phyloP scores from a whole-genome alignment of 1,284 basidiomycete species.

The Ceratobasidium sp. region DNA sequence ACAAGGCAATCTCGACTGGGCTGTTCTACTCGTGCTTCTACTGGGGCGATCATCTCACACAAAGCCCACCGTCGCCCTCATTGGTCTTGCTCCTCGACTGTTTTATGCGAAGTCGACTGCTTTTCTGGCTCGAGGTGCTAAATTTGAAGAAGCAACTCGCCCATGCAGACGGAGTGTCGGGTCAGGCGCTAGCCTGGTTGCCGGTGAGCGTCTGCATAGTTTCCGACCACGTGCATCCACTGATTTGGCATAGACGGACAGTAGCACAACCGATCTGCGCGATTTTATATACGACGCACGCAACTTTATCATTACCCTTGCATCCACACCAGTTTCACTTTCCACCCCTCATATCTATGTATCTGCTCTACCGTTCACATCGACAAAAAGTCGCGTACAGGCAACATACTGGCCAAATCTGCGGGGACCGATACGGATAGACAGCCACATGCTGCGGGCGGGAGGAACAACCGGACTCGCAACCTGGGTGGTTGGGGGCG shows the following conservation, averaged over 20 bases:
- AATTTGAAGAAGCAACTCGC: neutral
- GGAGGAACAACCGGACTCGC: neutral
- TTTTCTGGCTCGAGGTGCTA: constrained; percentile 5
- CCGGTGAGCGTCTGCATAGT: neutral
- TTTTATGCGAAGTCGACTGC: neutral
- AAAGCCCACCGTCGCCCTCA: no score
- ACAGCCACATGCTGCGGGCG: neutral
- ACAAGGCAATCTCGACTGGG: neutral
- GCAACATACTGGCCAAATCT: neutral
- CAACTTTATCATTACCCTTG: neutral
- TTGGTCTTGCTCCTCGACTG: neutral
- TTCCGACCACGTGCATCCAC: neutral
- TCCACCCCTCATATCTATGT: neutral
- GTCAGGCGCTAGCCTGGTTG: neutral
- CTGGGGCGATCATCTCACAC: neutral
- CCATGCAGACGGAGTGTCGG: neutral
- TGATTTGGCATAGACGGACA: neutral
- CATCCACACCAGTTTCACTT: neutral
- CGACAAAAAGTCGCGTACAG: neutral
- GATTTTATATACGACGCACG: neutral
- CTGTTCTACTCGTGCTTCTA: neutral
- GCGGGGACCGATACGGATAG: neutral
- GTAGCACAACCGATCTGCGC: neutral
- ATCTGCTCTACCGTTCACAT: neutral
- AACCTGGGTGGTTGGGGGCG: neutral